Conservation (phyloP, 1,139 yeast genomes). For the Debaryomyces sp. region DNA sequence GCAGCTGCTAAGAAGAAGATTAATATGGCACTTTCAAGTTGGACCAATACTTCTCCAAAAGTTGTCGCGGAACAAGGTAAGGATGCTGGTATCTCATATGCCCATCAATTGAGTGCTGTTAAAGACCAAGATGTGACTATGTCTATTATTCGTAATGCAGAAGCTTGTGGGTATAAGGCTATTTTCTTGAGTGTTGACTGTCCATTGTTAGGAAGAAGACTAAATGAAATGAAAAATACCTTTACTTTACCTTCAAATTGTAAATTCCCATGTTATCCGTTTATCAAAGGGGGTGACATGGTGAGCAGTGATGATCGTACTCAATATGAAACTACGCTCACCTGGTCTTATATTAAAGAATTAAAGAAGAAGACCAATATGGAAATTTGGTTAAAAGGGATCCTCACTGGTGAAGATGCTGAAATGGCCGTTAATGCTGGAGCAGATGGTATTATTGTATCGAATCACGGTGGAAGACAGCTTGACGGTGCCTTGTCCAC, state of each 20-base stretch:
- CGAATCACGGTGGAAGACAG: slow-evolving; percentile 55
- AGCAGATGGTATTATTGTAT: slow-evolving; percentile 45
- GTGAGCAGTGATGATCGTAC: neutral
- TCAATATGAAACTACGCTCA: slow-evolving; percentile 3
- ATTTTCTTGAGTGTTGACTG: slow-evolving; percentile 23
- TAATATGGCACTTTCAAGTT: slow-evolving; percentile 12
- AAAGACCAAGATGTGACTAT: neutral
- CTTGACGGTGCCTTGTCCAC: slow-evolving; percentile 46
- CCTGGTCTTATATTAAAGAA: slow-evolving; percentile 10
- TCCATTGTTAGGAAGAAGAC: slow-evolving; percentile 21
- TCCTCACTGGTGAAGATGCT: slow-evolving; percentile 49
- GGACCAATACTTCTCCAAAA: neutral
- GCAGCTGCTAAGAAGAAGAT: slow-evolving; percentile 63
- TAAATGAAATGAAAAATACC: slow-evolving; percentile 11
- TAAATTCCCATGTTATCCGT: neutral
- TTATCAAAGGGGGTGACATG: neutral
- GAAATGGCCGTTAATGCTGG: slow-evolving; percentile 41
- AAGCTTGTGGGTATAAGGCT: slow-evolving; percentile 10
- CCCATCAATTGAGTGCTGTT: neutral
- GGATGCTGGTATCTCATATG: neutral
- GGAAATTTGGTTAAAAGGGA: slow-evolving; percentile 45
- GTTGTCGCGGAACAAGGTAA: neutral
- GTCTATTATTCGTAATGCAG: neutral
- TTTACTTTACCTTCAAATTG: slow-evolving; percentile 3
- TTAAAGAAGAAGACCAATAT: slow-evolving; percentile 14